Evolutionary conservation across 305 asterid genomes (phyloP).

Genomic region (Fraxinus baroniana): DNA sequence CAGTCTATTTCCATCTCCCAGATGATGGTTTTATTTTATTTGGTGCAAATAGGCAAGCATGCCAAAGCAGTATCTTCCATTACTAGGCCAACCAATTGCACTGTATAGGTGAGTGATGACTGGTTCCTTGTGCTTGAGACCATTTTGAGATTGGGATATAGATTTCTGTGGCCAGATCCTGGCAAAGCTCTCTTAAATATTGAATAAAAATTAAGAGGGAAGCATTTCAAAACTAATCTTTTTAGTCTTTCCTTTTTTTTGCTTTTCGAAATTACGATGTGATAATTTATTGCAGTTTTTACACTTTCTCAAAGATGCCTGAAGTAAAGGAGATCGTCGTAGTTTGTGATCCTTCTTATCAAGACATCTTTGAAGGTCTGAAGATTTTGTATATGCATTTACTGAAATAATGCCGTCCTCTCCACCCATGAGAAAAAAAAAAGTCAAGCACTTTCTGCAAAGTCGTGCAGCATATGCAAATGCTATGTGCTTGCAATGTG

Average conservation of each 20-base stretch:
- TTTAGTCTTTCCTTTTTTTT: background rate
- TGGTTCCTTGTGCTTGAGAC: slow-evolving; percentile 2
- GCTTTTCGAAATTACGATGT: slow-evolving; percentile 23
- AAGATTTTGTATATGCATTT: slow-evolving; percentile 19
- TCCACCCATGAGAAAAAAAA: background rate
- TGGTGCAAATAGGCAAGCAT: slow-evolving; percentile 74
- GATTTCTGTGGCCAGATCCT: background rate
- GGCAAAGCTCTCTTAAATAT: background rate
- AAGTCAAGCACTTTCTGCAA: background rate
- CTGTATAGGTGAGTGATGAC: slow-evolving; percentile 66
- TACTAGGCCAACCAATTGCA: slow-evolving; percentile 93
- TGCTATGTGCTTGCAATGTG: slow-evolving; percentile 7
- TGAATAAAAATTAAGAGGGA: slow-evolving; percentile 1
- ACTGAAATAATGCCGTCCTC: slow-evolving; percentile 12
- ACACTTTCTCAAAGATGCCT: slow-evolving; percentile 79
- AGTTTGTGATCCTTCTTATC: slow-evolving; percentile 97
- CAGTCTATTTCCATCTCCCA: slow-evolving; percentile 3
- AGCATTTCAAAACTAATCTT: background rate
- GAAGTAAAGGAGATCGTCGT: slow-evolving; percentile 95
- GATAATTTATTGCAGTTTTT: slow-evolving; percentile 64
- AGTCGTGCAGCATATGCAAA: background rate
- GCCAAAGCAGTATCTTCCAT: slow-evolving; percentile 99
- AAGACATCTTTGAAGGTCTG: slow-evolving; percentile 90
- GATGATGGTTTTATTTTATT: slow-evolving; percentile 35
- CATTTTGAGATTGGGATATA: background rate